Percentiles rank a stretch among this genome's conserved stretches.
These are phyloP conservation scores for cucumber (Cucumis sativus) DNA, from an alignment of 306 rosid species.

Conservation along the genomic window DNA sequence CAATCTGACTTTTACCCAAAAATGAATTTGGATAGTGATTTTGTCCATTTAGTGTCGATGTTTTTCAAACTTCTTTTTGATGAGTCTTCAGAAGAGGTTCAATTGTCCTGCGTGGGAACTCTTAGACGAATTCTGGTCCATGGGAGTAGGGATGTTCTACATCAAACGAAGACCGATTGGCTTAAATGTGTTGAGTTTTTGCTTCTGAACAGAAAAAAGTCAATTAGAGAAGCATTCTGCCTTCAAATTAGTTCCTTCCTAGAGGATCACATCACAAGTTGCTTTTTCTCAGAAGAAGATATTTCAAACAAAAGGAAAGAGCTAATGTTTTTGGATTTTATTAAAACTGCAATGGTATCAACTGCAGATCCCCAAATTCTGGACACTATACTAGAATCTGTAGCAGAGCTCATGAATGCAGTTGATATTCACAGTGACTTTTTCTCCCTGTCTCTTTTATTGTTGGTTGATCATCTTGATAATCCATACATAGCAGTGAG, in stretches of 20 bases:
- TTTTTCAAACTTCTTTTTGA: constrained; percentile 69
- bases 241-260: constrained; percentile 59
- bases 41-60: constrained; percentile 35
- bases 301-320: constrained; percentile 35
- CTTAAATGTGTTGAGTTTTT: constrained; percentile 46
- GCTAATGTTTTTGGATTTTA: constrained; percentile 38
- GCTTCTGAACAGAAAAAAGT: constrained; percentile 42
- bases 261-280: constrained; percentile 42
- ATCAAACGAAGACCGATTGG: constrained; percentile 46
- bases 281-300: constrained; percentile 36
- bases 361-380: constrained; percentile 43
- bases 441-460: constrained; percentile 49
- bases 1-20: constrained; percentile 21
- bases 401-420: constrained; percentile 62
- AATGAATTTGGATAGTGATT: constrained; percentile 32
- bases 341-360: constrained; percentile 38
- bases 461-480: constrained; percentile 88
- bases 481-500: constrained; percentile 57
- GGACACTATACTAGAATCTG: constrained; percentile 71
- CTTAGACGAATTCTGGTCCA: constrained; percentile 63
- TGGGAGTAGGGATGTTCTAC: constrained; percentile 29
- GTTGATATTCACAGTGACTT: constrained; percentile 48
- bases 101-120: constrained; percentile 61
- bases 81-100: constrained; percentile 74
- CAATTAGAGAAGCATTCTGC: constrained; percentile 78